Base-by-base conservation (phyloP, 192 early-diverging fungal species). In the Coemansia umbellata region DNA sequence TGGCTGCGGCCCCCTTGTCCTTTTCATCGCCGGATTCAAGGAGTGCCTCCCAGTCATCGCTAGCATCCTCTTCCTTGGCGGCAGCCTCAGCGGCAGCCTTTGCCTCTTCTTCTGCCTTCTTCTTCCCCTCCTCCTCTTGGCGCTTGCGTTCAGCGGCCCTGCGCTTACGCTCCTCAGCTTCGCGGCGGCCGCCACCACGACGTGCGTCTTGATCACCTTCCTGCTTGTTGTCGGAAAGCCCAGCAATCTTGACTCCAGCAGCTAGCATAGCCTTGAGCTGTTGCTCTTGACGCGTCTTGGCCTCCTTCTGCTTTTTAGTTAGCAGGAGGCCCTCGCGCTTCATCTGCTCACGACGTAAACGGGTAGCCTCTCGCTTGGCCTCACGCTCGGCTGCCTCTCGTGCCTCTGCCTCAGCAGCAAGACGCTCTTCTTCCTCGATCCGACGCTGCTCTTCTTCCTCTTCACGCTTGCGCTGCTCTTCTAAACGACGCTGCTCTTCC, bases 271-370 rank as follows among this genome's bases (percentile, higher is more conserved):
- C 85, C 56, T 94, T 80, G 27, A 89, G 80, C 53, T 82, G 83
- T 27, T 81, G 67, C 53, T 89, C 78, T 43, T 83, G 84, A 32
- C 74, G 81, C 5, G 81, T 81, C 60, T 91, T 82, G 37, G 86
- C 90, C 48, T 84, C 85, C 74, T 91, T 94, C 66, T 98, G 92
- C n/a, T 88, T 83, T 69, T 91, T 91, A 27, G 93, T 92, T 60
- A 95, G 76, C 45, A 95, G 84, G 67, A 95, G 93, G 37, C 97
- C 95, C 39, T 91, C 85, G 61, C 89, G 92, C 35, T 85, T 87
- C 22, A 94, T 82, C 69, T 95, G 89, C 55, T 95, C 91, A 64
- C 89, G 90, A 68, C 91, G 91, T 50, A 75, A 66, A n/a, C 55
- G 80, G 19, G 84, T 80, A 47, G 88, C 91, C 68, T 93, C 91